A percentile compares a stretch with the other conserved stretches of the same genome.
These are phyloP conservation scores for Cyberlindnera galapagoensis DNA, from an alignment of 805 yeast species.

Conservation along the genomic window DNA sequence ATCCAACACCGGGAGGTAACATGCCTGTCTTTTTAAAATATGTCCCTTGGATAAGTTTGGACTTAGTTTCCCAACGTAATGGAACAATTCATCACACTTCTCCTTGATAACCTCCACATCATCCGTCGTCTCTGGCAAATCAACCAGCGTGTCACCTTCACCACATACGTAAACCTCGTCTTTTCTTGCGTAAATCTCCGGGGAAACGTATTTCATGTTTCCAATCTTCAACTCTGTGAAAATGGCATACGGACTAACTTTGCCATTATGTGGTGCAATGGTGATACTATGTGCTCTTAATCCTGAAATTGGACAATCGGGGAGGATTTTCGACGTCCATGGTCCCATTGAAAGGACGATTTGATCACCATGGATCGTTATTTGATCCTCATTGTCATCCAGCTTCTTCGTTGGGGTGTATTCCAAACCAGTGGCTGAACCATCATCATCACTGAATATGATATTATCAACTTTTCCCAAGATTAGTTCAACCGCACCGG, in stretches of 20 bases:
- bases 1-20: constrained; percentile 91
- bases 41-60: constrained; percentile 66
- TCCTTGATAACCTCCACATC: constrained; percentile 84
- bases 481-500: constrained; percentile 77
- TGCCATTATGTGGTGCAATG: constrained; percentile 67
- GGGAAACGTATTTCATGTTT: constrained; percentile 67
- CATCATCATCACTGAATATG: constrained; percentile 52
- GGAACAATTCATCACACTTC: constrained; percentile 82
- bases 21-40: constrained; percentile 81
- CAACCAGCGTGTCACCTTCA: constrained; percentile 88
- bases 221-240: constrained; percentile 84
- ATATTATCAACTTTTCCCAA: constrained; percentile 79
- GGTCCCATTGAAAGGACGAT: constrained; percentile 91
- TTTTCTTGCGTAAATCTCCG: constrained; percentile 90
- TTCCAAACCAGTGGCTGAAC: constrained; percentile 66
- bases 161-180: constrained; percentile 98
- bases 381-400: constrained; percentile 24
- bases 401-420: constrained; percentile 37
- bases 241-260: constrained; percentile 88
- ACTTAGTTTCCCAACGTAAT: constrained; percentile 71
- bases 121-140: constrained; percentile 89
- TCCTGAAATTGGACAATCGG: constrained; percentile 92
- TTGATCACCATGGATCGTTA: constrained; percentile 60
- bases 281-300: constrained; percentile 94
- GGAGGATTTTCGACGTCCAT: constrained; percentile 88